Evolutionary conservation across 2,329 filamentous ascomycete genomes (phyloP).

Genomic region (Meredithiella fracta): DNA sequence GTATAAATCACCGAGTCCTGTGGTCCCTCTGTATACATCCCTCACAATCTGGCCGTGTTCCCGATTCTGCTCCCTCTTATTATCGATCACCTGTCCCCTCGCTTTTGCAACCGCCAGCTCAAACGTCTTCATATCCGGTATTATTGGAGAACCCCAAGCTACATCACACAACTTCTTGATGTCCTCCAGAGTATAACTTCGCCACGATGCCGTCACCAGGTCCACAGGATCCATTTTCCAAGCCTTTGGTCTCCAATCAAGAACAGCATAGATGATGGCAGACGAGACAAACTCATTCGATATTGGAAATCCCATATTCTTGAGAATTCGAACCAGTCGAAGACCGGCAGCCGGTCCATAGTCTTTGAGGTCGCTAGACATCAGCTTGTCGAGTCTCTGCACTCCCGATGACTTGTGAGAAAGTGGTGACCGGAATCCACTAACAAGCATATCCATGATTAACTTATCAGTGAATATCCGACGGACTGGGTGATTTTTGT

Average conservation of each 20-base stretch:
- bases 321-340: slow-evolving; percentile 6
- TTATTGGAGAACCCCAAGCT: slow-evolving; percentile 12
- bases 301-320: slow-evolving; percentile 6
- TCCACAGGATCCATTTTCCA: slow-evolving; percentile 7
- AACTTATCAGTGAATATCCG: slow-evolving; percentile 12
- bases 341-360: slow-evolving; percentile 13
- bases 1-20: not conserved
- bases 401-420: not conserved
- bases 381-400: not conserved
- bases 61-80: not conserved
- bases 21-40: not conserved
- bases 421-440: slow-evolving; percentile 9
- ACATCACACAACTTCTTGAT: slow-evolving; percentile 11
- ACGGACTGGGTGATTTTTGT: slow-evolving; percentile 10
- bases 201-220: slow-evolving; percentile 8
- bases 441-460: slow-evolving; percentile 8
- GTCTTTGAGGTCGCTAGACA: not conserved
- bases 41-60: not conserved
- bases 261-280: slow-evolving; percentile 9
- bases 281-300: slow-evolving; percentile 1
- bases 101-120: slow-evolving; percentile 2
- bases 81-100: slow-evolving; percentile 3
- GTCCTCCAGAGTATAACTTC: slow-evolving; percentile 7
- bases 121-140: slow-evolving; percentile 5
- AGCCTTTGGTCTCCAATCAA: slow-evolving; percentile 12